Percentiles rank a stretch among this genome's conserved stretches.
phyloP scores from a whole-genome alignment of 768 basidiomycete species.

The Phanerodontia chrysosporium region DNA sequence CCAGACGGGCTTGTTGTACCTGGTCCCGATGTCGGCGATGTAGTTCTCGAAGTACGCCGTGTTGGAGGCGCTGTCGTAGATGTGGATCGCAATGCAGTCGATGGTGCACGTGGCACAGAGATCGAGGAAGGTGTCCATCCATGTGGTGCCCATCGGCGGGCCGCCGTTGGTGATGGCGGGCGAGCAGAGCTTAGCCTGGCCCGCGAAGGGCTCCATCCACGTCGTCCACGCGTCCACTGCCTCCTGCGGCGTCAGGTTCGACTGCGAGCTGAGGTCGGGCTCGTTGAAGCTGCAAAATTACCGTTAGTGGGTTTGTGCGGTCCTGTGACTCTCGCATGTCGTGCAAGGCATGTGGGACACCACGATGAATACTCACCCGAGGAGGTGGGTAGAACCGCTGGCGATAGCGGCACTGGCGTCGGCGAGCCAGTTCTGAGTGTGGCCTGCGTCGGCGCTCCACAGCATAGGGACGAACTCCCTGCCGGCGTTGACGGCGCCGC shows the following conservation, averaged over 20 bases:
- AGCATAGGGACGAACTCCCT: constrained; percentile 25
- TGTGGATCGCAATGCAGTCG: constrained; percentile 26
- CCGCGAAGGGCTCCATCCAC: constrained; percentile 29
- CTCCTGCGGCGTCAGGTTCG: constrained; percentile 24
- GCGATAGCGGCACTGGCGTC: constrained; percentile 26
- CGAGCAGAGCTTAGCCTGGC: constrained; percentile 25
- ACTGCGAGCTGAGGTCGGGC: constrained; percentile 24
- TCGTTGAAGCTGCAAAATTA: constrained; percentile 25
- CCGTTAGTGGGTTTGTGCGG: background rate
- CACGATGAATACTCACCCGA: constrained; percentile 16
- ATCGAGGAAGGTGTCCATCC: constrained; percentile 26
- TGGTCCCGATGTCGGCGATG: constrained; percentile 23
- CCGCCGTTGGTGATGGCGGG: constrained; percentile 30
- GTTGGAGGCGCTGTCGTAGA: constrained; percentile 29
- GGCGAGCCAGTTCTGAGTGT: constrained; percentile 19
- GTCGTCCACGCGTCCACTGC: constrained; percentile 26
- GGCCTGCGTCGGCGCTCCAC: constrained; percentile 16
- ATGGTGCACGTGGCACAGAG: constrained; percentile 26
- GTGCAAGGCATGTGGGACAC: background rate
- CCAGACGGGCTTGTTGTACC: constrained; percentile 25
- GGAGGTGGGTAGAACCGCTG: constrained; percentile 23
- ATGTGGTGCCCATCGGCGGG: constrained; percentile 27
- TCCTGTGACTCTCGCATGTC: background rate
- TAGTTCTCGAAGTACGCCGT: constrained; percentile 27
- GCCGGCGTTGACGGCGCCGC: constrained; percentile 14